Evolutionary conservation across 2,329 filamentous ascomycete species (phyloP).

Genomic region (Annulohypoxylon truncatum): DNA sequence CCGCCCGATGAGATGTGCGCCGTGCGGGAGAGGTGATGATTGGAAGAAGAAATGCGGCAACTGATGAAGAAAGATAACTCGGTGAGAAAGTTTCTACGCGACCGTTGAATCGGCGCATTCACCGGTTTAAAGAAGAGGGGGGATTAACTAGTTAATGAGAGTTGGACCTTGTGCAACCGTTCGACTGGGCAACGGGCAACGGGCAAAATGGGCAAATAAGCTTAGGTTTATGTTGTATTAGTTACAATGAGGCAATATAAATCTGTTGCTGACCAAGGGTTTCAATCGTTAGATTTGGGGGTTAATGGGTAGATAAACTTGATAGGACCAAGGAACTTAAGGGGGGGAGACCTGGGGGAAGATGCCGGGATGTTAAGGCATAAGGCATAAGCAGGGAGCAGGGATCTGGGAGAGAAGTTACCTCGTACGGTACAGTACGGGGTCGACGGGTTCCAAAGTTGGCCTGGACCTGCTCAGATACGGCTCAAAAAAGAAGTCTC

Average conservation of each 20-base stretch:
- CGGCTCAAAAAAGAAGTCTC: conserved; percentile 12
- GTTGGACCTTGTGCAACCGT: conserved; percentile 41
- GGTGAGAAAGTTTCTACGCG: conserved; percentile 49
- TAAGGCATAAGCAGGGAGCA: conserved; percentile 23
- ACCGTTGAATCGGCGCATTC: conserved; percentile 48
- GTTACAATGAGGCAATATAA: conserved; percentile 41
- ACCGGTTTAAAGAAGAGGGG: conserved; percentile 52
- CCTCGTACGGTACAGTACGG: neutral
- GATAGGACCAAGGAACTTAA: conserved; percentile 28
- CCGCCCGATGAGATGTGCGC: conserved; percentile 41
- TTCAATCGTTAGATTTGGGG: conserved; percentile 3
- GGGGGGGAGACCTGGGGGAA: conserved; percentile 5
- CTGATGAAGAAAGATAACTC: conserved; percentile 45
- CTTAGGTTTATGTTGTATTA: conserved; percentile 11
- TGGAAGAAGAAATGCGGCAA: conserved; percentile 46
- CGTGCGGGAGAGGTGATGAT: conserved; percentile 45
- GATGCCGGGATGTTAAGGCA: conserved; percentile 26
- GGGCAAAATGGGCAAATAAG: neutral
- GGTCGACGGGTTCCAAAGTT: neutral
- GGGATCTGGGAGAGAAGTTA: conserved; percentile 9
- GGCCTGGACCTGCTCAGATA: neutral
- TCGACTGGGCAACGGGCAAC: conserved; percentile 13
- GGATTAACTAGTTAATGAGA: conserved; percentile 37
- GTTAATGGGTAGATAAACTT: conserved; percentile 9
- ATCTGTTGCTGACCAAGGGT: conserved; percentile 38